phyloP scores from a whole-genome alignment of 805 yeast species.

The Cyberlindnera maclurae region DNA sequence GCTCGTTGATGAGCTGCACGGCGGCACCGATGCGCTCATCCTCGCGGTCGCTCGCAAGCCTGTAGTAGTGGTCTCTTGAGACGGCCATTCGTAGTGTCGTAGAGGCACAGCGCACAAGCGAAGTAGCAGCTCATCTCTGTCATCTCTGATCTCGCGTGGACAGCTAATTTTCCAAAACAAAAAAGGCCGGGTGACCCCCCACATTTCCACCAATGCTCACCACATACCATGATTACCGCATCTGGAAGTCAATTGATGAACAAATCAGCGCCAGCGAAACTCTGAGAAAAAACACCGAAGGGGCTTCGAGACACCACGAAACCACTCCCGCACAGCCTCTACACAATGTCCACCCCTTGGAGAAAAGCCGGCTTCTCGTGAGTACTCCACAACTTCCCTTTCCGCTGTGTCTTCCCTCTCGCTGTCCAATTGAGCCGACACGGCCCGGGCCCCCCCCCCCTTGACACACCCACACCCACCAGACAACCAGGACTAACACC shows the following conservation, averaged over 20 bases:
- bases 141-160: background rate
- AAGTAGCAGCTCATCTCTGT: no score
- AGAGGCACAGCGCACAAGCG: background rate
- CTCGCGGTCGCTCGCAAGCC: slow-evolving; percentile 69
- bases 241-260: no score
- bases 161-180: background rate
- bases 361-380: slow-evolving; percentile 62
- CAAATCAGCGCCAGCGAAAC: no score
- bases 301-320: no score
- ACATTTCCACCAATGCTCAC: no score
- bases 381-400: slow-evolving; percentile 17
- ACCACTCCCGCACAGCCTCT: no score
- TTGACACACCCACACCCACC: background rate
- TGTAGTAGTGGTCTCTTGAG: slow-evolving; percentile 69
- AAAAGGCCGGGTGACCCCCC: background rate
- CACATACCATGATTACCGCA: no score
- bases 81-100: slow-evolving; percentile 35
- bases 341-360: slow-evolving; percentile 44
- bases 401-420: background rate
- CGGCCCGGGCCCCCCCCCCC: no score
- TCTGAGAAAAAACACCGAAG: no score
- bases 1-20: slow-evolving; percentile 52
- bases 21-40: slow-evolving; percentile 71
- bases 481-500: background rate
- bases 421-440: background rate